phyloP scores from a whole-genome alignment of 108 stramenopile genomes.

The Cyclotella atomus region DNA sequence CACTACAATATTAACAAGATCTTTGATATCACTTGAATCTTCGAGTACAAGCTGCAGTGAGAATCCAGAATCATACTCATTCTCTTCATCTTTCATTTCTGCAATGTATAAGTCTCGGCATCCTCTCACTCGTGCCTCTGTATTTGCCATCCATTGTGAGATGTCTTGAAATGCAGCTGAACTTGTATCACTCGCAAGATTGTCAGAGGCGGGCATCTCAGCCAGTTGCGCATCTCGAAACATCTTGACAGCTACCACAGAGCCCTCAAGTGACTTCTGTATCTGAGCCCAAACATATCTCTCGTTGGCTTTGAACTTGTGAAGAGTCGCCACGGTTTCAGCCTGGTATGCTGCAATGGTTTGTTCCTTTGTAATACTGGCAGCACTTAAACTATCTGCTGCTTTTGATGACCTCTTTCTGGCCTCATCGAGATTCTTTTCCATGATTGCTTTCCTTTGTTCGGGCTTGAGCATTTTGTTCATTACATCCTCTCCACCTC shows the following conservation, averaged over 20 bases:
- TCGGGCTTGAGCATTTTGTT: conserved; percentile 67
- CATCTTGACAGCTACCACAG: conserved; percentile 26
- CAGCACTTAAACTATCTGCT: conserved; percentile 53
- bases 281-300: conserved; percentile 53
- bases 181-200: not conserved
- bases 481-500: conserved; percentile 77
- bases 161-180: conserved; percentile 24
- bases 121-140: conserved; percentile 26
- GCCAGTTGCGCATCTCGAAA: conserved; percentile 28
- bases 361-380: conserved; percentile 36
- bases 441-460: conserved; percentile 55
- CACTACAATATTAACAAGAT: conserved; percentile 26
- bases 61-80: conserved; percentile 14
- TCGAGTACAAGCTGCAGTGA: conserved; percentile 28
- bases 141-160: conserved; percentile 14
- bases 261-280: conserved; percentile 33
- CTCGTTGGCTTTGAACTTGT: conserved; percentile 58
- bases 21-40: conserved; percentile 34
- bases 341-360: conserved; percentile 48
- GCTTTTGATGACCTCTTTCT: conserved; percentile 62
- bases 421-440: conserved; percentile 57
- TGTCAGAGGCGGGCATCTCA: not conserved
- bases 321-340: conserved; percentile 38
- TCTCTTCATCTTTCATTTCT: conserved; percentile 19
- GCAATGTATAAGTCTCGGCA: conserved; percentile 6